Evolutionary conservation across 2,329 filamentous ascomycete genomes (phyloP).

Genomic region (Aureobasidium uvarum): DNA sequence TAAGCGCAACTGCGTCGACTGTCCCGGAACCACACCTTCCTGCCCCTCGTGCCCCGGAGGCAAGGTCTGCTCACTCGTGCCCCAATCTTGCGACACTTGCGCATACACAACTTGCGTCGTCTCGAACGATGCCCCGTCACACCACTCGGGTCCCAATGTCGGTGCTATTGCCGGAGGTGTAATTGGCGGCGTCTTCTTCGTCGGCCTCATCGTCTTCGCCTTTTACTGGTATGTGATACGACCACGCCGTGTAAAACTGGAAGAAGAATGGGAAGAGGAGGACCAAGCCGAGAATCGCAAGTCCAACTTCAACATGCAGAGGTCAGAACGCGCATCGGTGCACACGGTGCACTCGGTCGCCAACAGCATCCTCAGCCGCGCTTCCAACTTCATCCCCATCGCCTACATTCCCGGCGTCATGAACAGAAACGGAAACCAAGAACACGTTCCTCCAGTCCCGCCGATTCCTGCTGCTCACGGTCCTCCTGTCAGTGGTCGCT

Average conservation of each 20-base stretch:
- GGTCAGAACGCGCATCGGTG: constrained; percentile 64
- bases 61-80: constrained; percentile 60
- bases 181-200: constrained; percentile 73
- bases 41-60: constrained; percentile 59
- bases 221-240: constrained; percentile 88
- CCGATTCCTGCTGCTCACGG: constrained; percentile 67
- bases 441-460: constrained; percentile 71
- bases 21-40: constrained; percentile 52
- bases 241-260: constrained; percentile 64
- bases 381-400: constrained; percentile 99
- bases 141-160: constrained; percentile 58
- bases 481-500: constrained; percentile 55
- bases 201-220: constrained; percentile 73
- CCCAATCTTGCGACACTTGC: constrained; percentile 60
- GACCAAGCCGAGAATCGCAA: constrained; percentile 55
- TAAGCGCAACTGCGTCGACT: constrained; percentile 58
- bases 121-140: constrained; percentile 41
- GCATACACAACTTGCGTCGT: constrained; percentile 57
- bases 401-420: constrained; percentile 92
- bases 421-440: constrained; percentile 78
- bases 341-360: constrained; percentile 90
- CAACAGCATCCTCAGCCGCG: constrained; percentile 89
- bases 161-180: constrained; percentile 92
- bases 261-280: constrained; percentile 54
- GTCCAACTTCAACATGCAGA: constrained; percentile 28